Evolutionary conservation across 208 protist species (phyloP).

Genomic region (Trypanosoma congolense): DNA sequence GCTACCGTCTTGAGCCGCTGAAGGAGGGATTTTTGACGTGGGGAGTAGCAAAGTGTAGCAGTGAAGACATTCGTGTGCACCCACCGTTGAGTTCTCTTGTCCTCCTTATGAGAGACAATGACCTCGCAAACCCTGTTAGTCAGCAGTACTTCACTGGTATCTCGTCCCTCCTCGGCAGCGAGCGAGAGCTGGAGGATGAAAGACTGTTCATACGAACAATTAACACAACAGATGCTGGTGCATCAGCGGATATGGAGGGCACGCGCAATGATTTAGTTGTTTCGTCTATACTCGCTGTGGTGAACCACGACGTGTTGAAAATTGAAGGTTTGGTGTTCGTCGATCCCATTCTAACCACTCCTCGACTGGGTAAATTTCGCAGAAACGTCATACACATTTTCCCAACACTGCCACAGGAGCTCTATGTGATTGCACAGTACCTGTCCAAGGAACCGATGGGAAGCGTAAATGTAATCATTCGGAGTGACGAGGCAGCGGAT

Average conservation of each 20-base stretch:
- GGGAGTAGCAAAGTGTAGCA: background rate
- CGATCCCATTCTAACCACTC: background rate
- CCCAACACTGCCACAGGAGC: conserved; percentile 30
- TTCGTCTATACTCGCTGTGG: background rate
- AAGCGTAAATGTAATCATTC: background rate
- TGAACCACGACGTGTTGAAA: background rate
- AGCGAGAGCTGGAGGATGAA: background rate
- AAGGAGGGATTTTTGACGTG: background rate
- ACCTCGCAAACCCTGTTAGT: background rate
- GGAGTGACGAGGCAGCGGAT: conserved; percentile 1
- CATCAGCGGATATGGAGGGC: background rate
- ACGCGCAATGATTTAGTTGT: background rate
- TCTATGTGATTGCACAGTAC: conserved; percentile 13
- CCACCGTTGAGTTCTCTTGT: background rate
- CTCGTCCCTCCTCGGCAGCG: background rate
- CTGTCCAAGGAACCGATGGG: background rate
- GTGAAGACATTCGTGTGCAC: background rate
- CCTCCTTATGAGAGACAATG: background rate
- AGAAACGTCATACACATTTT: conserved; percentile 26
- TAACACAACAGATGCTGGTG: background rate
- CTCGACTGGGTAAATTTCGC: background rate
- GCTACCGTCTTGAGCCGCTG: background rate
- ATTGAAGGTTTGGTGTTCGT: background rate
- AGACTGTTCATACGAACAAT: background rate
- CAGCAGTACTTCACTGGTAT: background rate